Base-by-base conservation (phyloP, 2,329 filamentous ascomycete genomes). In the Aspergillus caelatus region DNA sequence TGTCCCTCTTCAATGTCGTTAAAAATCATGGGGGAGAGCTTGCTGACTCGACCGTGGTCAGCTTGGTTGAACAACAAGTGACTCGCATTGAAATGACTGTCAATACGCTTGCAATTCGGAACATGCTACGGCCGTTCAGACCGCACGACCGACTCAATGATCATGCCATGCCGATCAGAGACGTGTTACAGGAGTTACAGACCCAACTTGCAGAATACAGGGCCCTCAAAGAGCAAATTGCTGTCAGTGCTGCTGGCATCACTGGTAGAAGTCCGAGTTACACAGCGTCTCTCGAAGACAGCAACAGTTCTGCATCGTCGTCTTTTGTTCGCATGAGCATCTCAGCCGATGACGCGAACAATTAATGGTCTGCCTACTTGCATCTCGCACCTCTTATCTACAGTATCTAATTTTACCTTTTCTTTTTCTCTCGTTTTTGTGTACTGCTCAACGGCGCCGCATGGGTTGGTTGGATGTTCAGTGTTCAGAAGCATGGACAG, bases 1-100 rank as follows among this genome's bases (percentile, higher is more conserved):
- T 91, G 41, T 91, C 92, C 68, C 80, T 98, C 61, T 81, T 97
- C 68, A 93, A 97, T 73, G 82, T 85, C 67, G 88, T 90, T 80
- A 90, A 88, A 77, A 83, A 84, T 62, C 81, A 89, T 48, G 92
- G 91, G 57, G 93, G 92, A 12, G 93, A 97, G 75, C 87, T 97
- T 60, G 93, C 94, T 32, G 95, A 98, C 82, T 85, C 88, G 59
- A 94, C 96, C 78, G 82, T 98, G 78, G 80, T 96, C 61, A 93
- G 92, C 73, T 93, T 99, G 73, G 86, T 98, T 77, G 94, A 96
- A 76, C 94, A 98, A 75, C 93, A 97, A 84, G 91, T 99, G 70
- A 94, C 91, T 76, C 88, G 95, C 73, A 96, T 99, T 76, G 95
- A 99, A 93, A 90, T 92, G 58, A 95, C 92, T 74, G 86, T 94